Evolutionary conservation across 345 rosid species (phyloP).

Genomic region (Salix koriyanagi): DNA sequence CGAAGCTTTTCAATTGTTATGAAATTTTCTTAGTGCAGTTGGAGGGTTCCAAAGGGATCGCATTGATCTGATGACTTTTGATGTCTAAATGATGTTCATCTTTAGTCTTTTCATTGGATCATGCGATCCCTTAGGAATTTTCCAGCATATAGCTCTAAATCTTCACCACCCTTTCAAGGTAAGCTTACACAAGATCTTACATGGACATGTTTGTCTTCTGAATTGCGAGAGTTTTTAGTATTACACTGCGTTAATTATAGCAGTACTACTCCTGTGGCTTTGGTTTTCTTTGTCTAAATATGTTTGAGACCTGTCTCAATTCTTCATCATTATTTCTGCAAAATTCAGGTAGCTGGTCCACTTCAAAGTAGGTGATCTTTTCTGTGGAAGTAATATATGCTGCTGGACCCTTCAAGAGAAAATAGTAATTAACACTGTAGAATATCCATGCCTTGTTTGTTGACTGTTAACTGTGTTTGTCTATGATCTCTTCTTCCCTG

Average conservation of each 20-base stretch:
- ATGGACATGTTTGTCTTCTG: background rate
- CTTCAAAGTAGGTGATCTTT: background rate
- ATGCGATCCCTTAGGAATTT: slow-evolving; percentile 66
- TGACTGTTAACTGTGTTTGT: background rate
- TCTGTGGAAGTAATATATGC: background rate
- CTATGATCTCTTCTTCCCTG: background rate
- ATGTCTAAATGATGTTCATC: background rate
- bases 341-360: background rate
- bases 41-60: slow-evolving; percentile 74
- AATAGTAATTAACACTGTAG: background rate
- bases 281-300: background rate
- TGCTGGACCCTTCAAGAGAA: background rate
- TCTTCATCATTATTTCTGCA: background rate
- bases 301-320: background rate
- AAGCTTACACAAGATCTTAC: background rate
- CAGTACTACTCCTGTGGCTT: background rate
- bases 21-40: slow-evolving; percentile 35
- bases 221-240: too few relatives aligned
- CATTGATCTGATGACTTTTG: slow-evolving; percentile 46
- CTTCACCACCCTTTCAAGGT: background rate
- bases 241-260: too few relatives aligned
- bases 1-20: background rate
- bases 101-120: slow-evolving; percentile 32
- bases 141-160: slow-evolving; percentile 39
- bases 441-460: background rate